Evolutionary conservation across 2,329 filamentous ascomycete species (phyloP), one percentile per base, ranked within the genome.

Genomic region (Diaporthe ampelina): DNA sequence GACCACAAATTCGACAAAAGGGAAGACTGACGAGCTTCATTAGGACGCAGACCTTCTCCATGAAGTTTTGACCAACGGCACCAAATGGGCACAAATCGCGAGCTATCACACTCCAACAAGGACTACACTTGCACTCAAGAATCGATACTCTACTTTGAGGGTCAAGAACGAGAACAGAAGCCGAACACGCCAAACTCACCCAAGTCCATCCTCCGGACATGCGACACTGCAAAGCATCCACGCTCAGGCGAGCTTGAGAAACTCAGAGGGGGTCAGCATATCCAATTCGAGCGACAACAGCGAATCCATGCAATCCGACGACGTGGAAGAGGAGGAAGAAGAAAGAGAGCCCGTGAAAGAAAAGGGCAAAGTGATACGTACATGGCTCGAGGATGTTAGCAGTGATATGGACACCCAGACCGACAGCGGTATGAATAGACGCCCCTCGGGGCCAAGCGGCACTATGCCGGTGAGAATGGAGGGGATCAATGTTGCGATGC

Each of bases 71-170:
- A 72, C 74, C n/a, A 40, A 73, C 37, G 78, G 78, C n/a, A 78
- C 76, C 8, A 79, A 78, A 67, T 79, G 78, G 78, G 77, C 77
- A 61, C 77, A 77, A 50, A 79, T 79, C 29, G 77, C 78, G 2
- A 75, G 75, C 73, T 74, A 70, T 19, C 74, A 79, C 70, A 78
- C 78, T 24, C 78, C 78, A 35, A 78, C 77, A 19, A 76, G 78
- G n/a, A 79, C 78, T 6, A 77, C 78, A 5, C 75, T 79, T 37
- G 74, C 78, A 5, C 77, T 78, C 37, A 79, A 79, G 72, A 79
- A 79, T 76, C 63, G 78, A 1, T 79, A 77, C 71, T 70, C 52
- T 1, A 70, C 52, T 4, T 48, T 70, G 52, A 50, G 68, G 37
- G 35, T 58, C 10, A 48, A 57, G n/a, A 50, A 63, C 48, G 29